Base-by-base conservation (phyloP, 2,329 filamentous ascomycete species). In the Rosellinia necatrix region DNA sequence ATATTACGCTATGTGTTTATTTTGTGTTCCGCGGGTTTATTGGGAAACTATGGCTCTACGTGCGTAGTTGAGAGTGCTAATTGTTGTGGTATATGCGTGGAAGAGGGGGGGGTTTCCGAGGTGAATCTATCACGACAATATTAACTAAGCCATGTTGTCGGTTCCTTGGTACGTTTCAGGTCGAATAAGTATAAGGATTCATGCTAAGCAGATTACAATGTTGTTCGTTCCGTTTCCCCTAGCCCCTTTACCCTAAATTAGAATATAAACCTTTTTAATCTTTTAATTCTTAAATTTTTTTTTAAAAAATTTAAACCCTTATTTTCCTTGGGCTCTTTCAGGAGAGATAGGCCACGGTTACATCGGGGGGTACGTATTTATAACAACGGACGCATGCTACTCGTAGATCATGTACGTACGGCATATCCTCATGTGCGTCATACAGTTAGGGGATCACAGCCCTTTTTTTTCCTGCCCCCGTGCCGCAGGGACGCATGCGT, bases 321-420 rank as follows among this genome's bases (percentile, higher is more conserved):
- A n/a, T n/a, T n/a, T n/a, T n/a, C n/a, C n/a, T n/a, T n/a, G n/a
- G n/a, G 13, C 7, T 4, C 13, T 35, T 29, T 13, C 8, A n/a
- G 34, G 34, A 49, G 32, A 44, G 43, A 44, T 17, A 22, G 49
- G 37, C 29, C 10, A 54, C 24, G 6, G 55, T 58, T 58, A 51
- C 51, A 47, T 56, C 10, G 37, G 49, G 47, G 25, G 10, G 7
- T 27, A 38, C 40, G 53, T 49, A 44, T 6, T 19, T 13, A 17
- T n/a, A 50, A 46, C 22, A n/a, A 35, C 38, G 22, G n/a, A 34
- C 29, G 44, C 22, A 40, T 53, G 29, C 21, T 6, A 47, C 42
- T 35, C 19, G 50, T 48, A 55, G 34, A 56, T 59, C 51, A 56
- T 56, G 42, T 48, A 46, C 43, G 47, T 49, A 40, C 32, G 49